Evolutionary conservation across 1,284 basidiomycete genomes (phyloP), one percentile per base, ranked within the genome.

Genomic region (Gymnopus androsaceus): DNA sequence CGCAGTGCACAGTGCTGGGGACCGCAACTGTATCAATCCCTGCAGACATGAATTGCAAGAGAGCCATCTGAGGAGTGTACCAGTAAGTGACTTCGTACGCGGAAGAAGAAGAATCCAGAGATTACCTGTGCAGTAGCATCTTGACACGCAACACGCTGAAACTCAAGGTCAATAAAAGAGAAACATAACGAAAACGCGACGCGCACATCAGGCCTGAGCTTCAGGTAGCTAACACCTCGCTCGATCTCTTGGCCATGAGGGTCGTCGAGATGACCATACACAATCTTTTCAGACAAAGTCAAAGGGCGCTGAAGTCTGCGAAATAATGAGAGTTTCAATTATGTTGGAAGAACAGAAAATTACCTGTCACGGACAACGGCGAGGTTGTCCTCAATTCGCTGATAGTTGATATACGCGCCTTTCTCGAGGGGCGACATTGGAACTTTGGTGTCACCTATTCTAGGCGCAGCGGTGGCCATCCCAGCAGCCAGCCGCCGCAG

Each of bases 1-100:
- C 96, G 73, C 97, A 99, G 82, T 98, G 94, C 55, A 98, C 94
- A 60, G 96, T 98, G 63, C 96, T 95, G 46, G 97, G 96, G 63
- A 98, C 95, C 56, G 96, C 95, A 48, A 93, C 94, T 53, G 94
- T 95, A 73, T 95, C 94, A 81, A 99, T 95, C 66, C 96, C 96
- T 25, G 97, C 95, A 49, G 96, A 98, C 97, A 99, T 99, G 86
- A 99, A 99, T 81, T 99, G 96, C 65, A 99, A 85, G 60, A 99
- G 85, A 37, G 97, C 97, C 97, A 99, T 99, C 90, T 98, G 75
- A 21, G 72, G 25, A 17, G 61, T 66, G 79, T 67, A 78, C 66
- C 68, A 52, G n/a, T 54, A 23, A 33, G 55, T 41, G 42, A 54
- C 52, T 27, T n/a, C n/a, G n/a, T n/a, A n/a, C n/a, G n/a, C n/a